Base-by-base conservation (phyloP, 805 yeast species). In the Wickerhamomyces alni region DNA sequence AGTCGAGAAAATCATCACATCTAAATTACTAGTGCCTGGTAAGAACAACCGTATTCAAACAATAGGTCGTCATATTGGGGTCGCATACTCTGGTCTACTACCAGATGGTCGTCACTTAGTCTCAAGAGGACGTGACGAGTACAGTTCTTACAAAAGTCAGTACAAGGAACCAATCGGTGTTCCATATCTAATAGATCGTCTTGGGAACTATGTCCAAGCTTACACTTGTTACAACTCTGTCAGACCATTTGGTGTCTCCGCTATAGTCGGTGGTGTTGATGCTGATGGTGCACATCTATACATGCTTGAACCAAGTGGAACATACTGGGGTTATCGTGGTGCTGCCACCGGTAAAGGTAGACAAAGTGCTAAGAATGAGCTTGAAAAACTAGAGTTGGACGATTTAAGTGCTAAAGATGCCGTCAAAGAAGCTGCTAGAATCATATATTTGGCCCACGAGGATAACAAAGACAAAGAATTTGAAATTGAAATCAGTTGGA, bases 341-440 rank as follows among this genome's bases (percentile, higher is more conserved):
- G 95, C 96, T 30, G 99, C 99, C 15, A 79, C 97, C 4, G 99
- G 99, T 47, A 93, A 91, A 62, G 99, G 99, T 35, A 80, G 98
- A 63, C 99, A 93, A 64, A 77, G 87, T n/a, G 99, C 99, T 36
- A 91, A 91, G 66, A 84, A 91, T 22, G 99, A 93, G 65, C 74
- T 93, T 51, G 99, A 93, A 64, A 93, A 93, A 63, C 70, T 93
- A 42, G 60, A 87, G 49, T 69, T 80, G 45, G 80, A 79, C 39
- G 75, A 72, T 47, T 66, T 94, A 49, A 67, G 80, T 8, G 85
- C 81, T 4, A 75, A 65, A 50, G 95, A 89, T 17, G 99, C 96
- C 5, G 83, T 93, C 29, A 88, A 85, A 54, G 84, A 85, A 57
- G 98, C 97, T 25, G 98, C 98, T 5, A 83, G 82, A 62, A 88